These are phyloP conservation scores for Trichaptum fuscoviolaceum DNA, from an alignment of 768 basidiomycete species.

Conservation along the genomic window DNA sequence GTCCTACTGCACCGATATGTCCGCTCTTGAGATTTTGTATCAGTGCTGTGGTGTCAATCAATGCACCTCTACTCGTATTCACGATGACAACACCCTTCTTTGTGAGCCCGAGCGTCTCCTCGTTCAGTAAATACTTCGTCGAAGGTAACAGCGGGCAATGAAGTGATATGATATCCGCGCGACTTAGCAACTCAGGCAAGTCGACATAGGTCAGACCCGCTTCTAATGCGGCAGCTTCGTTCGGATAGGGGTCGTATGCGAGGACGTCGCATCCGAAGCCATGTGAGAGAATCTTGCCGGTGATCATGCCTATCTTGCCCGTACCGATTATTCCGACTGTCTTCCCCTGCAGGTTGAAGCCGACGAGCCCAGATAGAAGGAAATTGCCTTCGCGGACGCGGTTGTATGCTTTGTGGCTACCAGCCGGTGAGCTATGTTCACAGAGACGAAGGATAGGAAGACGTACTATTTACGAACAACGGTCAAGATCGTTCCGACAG, in stretches of 20 bases:
- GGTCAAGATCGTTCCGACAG: slow-evolving; percentile 18
- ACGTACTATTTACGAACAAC: slow-evolving; percentile 17
- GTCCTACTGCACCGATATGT: slow-evolving; percentile 16
- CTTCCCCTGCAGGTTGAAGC: slow-evolving; percentile 22
- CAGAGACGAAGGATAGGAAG: background rate
- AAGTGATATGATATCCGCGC: slow-evolving; percentile 26
- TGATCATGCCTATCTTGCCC: slow-evolving; percentile 25
- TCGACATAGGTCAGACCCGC: slow-evolving; percentile 17
- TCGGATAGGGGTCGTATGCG: slow-evolving; percentile 22
- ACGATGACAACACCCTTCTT: slow-evolving; percentile 22
- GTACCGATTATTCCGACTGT: slow-evolving; percentile 30
- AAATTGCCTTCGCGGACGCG: slow-evolving; percentile 19
- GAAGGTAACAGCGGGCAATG: slow-evolving; percentile 26
- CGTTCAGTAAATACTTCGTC: slow-evolving; percentile 23
- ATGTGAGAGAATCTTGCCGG: slow-evolving; percentile 22
- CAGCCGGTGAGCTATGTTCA: background rate
- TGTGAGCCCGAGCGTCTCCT: slow-evolving; percentile 21
- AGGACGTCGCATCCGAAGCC: slow-evolving; percentile 25
- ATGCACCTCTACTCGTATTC: slow-evolving; percentile 29
- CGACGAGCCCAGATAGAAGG: slow-evolving; percentile 17
- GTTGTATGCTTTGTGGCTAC: slow-evolving; percentile 16
- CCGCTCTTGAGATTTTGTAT: slow-evolving; percentile 15
- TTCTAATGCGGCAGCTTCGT: slow-evolving; percentile 8
- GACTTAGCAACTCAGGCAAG: slow-evolving; percentile 22
- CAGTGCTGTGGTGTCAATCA: slow-evolving; percentile 19